Percentiles rank a stretch among this genome's conserved stretches.
Evolutionary conservation across 2,329 filamentous ascomycete genomes (phyloP).

Genomic region (Alternaria sp.): DNA sequence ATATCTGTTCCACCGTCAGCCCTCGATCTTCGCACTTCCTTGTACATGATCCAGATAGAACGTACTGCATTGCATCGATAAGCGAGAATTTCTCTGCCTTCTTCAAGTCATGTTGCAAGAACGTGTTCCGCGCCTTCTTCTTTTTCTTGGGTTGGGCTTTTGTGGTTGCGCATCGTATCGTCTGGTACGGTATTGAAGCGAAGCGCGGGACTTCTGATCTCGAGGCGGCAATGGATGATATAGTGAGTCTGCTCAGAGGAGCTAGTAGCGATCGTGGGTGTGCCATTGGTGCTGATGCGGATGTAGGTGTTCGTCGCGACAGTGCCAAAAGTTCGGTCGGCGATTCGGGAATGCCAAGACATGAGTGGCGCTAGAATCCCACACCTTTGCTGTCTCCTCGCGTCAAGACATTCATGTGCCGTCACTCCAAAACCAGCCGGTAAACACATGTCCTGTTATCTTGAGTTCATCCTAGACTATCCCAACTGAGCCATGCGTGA

Average conservation of each 20-base stretch:
- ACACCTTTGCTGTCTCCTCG: neutral
- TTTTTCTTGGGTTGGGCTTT: conserved; percentile 52
- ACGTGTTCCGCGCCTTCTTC: conserved; percentile 71
- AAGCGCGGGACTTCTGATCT: conserved; percentile 29
- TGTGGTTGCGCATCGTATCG: conserved; percentile 49
- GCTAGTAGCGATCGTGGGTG: conserved; percentile 40
- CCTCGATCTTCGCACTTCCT: neutral
- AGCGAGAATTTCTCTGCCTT: conserved; percentile 77
- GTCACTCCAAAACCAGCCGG: too few relatives aligned
- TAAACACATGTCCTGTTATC: neutral
- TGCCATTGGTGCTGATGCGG: conserved; percentile 37
- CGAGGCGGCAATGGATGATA: conserved; percentile 25
- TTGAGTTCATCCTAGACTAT: neutral
- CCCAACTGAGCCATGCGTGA: neutral
- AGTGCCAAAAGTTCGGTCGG: conserved; percentile 33
- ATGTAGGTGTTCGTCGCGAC: conserved; percentile 10
- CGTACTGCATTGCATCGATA: conserved; percentile 89
- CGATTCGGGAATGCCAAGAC: conserved; percentile 34
- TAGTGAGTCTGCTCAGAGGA: conserved; percentile 41
- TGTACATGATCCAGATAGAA: neutral
- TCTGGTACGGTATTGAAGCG: conserved; percentile 40
- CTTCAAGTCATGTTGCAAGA: conserved; percentile 67
- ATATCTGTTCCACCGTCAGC: conserved; percentile 64
- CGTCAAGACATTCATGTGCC: too few relatives aligned
- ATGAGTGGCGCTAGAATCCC: neutral